Evolutionary conservation across 768 basidiomycete genomes (phyloP).

Genomic region (Rhizopogon vulgaris): DNA sequence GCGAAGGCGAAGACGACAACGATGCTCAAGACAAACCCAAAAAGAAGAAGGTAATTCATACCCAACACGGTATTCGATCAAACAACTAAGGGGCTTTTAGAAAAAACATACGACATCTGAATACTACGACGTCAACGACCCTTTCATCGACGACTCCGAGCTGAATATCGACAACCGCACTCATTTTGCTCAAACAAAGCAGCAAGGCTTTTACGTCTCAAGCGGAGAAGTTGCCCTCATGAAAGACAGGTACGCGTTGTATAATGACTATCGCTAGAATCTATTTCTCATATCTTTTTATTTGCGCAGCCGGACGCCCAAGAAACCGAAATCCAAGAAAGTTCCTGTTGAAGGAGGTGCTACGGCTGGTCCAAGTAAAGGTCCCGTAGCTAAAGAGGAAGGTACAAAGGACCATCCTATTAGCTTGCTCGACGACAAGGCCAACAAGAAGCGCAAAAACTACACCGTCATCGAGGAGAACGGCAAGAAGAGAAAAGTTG

Average conservation of each 20-base stretch:
- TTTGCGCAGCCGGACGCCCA: conserved; percentile 41
- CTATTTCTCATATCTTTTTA: conserved; percentile 14
- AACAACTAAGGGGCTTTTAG: conserved; percentile 17
- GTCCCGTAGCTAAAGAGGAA: conserved; percentile 25
- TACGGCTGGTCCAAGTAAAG: conserved; percentile 6
- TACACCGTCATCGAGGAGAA: conserved; percentile 46
- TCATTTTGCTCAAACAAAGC: conserved; percentile 86
- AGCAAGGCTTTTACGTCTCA: conserved; percentile 90
- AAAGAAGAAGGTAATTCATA: conserved; percentile 32
- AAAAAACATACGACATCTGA: conserved; percentile 53
- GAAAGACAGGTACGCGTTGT: conserved; percentile 53
- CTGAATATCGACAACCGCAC: conserved; percentile 86
- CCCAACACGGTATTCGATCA: conserved; percentile 1
- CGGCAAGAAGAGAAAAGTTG: conserved; percentile 67
- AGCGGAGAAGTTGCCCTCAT: conserved; percentile 82
- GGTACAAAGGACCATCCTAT: conserved; percentile 51
- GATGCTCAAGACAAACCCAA: conserved; percentile 27
- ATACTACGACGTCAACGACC: conserved; percentile 88
- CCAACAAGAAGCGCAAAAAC: conserved; percentile 48
- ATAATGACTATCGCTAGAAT: background rate
- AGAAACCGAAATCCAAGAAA: conserved; percentile 70
- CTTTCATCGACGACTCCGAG: conserved; percentile 98
- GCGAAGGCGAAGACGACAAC: conserved; percentile 42
- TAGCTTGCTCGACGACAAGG: conserved; percentile 33
- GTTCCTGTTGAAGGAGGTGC: conserved; percentile 15